Evolutionary conservation across 2,329 filamentous ascomycete species (phyloP).

Genomic region (Gyromitra esculenta): DNA sequence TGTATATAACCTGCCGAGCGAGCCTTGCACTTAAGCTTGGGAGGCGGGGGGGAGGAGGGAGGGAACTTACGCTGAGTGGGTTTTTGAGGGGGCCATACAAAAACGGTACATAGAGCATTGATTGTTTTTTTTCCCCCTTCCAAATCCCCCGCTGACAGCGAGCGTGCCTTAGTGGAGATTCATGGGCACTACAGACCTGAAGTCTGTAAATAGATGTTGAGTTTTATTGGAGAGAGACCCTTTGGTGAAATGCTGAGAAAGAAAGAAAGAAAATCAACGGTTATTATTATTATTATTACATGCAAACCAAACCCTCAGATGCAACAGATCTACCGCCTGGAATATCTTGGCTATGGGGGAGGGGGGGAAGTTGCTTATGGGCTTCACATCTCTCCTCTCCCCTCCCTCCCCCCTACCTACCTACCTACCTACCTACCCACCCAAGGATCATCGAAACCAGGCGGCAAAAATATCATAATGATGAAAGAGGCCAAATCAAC

Average conservation of each 20-base stretch:
- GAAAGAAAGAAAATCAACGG: background rate
- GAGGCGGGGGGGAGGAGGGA: too few relatives aligned
- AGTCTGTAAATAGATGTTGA: slow-evolving; percentile 31
- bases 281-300: background rate
- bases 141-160: slow-evolving; percentile 32
- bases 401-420: too few relatives aligned
- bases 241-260: slow-evolving; percentile 13
- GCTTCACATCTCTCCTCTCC: too few relatives aligned
- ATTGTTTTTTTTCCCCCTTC: background rate
- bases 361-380: too few relatives aligned
- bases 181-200: background rate
- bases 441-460: too few relatives aligned
- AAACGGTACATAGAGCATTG: background rate
- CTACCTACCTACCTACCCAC: too few relatives aligned
- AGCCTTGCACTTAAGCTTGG: slow-evolving; percentile 24
- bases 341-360: too few relatives aligned
- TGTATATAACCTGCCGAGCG: slow-evolving; percentile 35
- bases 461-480: slow-evolving; percentile 15
- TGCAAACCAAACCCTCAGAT: background rate
- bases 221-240: background rate
- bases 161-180: slow-evolving; percentile 8
- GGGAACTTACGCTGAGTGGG: background rate
- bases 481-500: background rate
- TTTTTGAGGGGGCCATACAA: background rate
- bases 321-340: slow-evolving; percentile 1